These are phyloP conservation scores for Globisporangium abappressorium DNA, from an alignment of 352 stramenopile genomes.

Conservation along the genomic window DNA sequence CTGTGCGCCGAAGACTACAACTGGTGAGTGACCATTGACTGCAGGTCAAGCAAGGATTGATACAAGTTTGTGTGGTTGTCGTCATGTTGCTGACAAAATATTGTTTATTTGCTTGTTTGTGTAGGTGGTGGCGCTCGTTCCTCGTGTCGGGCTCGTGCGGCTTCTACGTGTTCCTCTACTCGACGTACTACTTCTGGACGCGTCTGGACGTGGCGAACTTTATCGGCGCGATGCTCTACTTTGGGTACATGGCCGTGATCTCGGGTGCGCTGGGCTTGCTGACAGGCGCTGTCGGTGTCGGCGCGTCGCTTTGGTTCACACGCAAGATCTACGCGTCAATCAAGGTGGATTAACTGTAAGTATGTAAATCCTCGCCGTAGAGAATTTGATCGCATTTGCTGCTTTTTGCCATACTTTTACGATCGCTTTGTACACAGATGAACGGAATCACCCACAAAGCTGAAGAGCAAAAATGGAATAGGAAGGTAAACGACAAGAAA, in stretches of 20 bases:
- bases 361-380: neutral
- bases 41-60: neutral
- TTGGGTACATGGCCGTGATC: conserved; percentile 99
- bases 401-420: neutral
- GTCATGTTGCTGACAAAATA: neutral
- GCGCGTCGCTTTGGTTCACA: conserved; percentile 98
- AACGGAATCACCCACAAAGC: neutral
- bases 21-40: conserved; percentile 83
- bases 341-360: conserved; percentile 92
- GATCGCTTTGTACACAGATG: neutral
- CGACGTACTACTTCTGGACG: conserved; percentile 97
- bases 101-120: neutral
- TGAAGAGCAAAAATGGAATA: neutral
- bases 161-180: conserved; percentile 99
- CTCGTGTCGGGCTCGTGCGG: conserved; percentile 95
- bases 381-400: neutral
- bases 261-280: conserved; percentile 95
- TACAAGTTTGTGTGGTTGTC: conserved; percentile 3
- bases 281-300: conserved; percentile 95
- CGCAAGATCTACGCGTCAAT: conserved; percentile 98
- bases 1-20: conserved; percentile 99
- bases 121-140: conserved; percentile 98
- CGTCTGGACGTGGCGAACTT: conserved; percentile 93
- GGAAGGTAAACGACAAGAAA: neutral
- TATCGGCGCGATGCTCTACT: conserved; percentile 93